These are phyloP conservation scores for Coffea eugenioides DNA, from an alignment of 257 asterid species.

Conservation along the genomic window DNA sequence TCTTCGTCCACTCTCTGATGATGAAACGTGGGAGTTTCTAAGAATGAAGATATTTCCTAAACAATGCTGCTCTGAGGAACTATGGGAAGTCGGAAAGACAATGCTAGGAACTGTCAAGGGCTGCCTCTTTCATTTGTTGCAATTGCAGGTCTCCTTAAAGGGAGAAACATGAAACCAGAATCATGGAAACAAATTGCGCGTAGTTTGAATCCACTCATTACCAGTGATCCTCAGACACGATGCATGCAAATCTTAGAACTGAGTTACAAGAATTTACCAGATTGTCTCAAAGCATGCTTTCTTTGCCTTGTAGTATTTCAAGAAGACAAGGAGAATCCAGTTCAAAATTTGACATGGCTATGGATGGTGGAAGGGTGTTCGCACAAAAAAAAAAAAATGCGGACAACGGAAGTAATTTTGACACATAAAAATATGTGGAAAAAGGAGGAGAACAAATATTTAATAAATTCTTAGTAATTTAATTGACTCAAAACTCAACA, in stretches of 20 bases:
- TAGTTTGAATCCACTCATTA: no score
- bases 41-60: background rate
- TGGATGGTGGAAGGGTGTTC: slow-evolving; percentile 4
- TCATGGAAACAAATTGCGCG: background rate
- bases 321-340: background rate
- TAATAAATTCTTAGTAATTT: no score
- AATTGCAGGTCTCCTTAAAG: slow-evolving; percentile 16
- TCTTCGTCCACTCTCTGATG: background rate
- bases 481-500: no score
- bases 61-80: background rate
- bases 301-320: background rate
- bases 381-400: no score
- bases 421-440: no score
- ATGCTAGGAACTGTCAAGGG: background rate
- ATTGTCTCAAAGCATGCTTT: background rate
- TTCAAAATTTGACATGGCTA: background rate
- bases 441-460: no score
- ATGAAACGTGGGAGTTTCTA: background rate
- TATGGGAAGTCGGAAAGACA: background rate
- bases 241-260: background rate
- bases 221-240: background rate
- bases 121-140: slow-evolving; percentile 16
- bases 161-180: background rate
- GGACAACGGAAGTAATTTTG: no score
- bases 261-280: background rate